phyloP scores from a whole-genome alignment of 768 basidiomycete genomes.

The Pleurotus cornucopiae region DNA sequence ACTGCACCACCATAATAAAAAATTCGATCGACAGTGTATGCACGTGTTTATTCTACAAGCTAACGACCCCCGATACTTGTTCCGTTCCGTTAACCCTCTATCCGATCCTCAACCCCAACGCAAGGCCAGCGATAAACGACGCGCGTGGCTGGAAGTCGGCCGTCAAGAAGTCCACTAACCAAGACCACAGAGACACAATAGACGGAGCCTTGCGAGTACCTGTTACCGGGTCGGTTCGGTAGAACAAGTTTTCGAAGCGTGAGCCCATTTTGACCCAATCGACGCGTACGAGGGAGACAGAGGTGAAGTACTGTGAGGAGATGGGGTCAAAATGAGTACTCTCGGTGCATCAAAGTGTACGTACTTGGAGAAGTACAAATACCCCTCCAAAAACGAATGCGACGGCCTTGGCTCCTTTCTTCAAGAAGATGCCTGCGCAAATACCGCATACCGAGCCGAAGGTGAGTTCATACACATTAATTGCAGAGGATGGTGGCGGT shows the following conservation, averaged over 20 bases:
- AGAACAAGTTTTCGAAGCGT: slow-evolving; percentile 71
- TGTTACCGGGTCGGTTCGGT: slow-evolving; percentile 48
- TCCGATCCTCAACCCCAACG: slow-evolving; percentile 77
- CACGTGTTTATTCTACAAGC: slow-evolving; percentile 7
- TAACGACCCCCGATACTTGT: not conserved
- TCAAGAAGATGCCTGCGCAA: slow-evolving; percentile 90
- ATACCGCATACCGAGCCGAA: slow-evolving; percentile 89
- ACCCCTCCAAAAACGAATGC: slow-evolving; percentile 89
- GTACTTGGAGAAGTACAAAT: slow-evolving; percentile 87
- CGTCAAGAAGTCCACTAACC: slow-evolving; percentile 77
- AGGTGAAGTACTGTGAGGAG: slow-evolving; percentile 67
- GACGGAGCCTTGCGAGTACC: slow-evolving; percentile 61
- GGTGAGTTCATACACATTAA: slow-evolving; percentile 77
- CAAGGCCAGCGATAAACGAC: slow-evolving; percentile 81
- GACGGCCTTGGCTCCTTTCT: slow-evolving; percentile 83
- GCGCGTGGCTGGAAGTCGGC: slow-evolving; percentile 92
- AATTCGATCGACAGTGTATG: slow-evolving; percentile 14
- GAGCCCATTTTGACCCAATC: slow-evolving; percentile 70
- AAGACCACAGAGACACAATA: slow-evolving; percentile 58
- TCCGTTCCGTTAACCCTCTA: slow-evolving; percentile 25
- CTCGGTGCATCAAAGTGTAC: slow-evolving; percentile 14
- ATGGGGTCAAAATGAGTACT: not conserved
- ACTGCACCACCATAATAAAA: slow-evolving; percentile 12
- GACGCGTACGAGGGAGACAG: slow-evolving; percentile 66
- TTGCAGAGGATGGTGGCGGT: slow-evolving; percentile 63